phyloP scores from a whole-genome alignment of 129 eudicot genomes.

The Flaveria trinervia region DNA sequence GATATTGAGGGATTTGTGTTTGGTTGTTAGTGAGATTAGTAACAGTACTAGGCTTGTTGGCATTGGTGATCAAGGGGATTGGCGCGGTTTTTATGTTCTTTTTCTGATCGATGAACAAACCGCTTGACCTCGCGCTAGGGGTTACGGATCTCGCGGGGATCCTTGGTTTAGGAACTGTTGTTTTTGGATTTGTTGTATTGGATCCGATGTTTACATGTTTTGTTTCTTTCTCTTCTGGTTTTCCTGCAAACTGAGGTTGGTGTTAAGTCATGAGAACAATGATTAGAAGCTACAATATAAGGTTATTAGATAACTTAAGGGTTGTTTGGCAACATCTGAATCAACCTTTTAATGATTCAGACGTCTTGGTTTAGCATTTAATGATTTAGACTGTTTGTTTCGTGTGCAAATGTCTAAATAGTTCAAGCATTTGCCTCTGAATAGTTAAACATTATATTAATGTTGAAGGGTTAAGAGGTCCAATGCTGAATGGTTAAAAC shows the following conservation, averaged over 20 bases:
- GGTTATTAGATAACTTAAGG: too few relatives aligned
- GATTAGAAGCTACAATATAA: not conserved
- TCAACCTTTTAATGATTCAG: too few relatives aligned
- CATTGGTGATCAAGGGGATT: conserved; percentile 29
- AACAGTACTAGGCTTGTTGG: conserved; percentile 22
- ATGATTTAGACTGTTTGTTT: too few relatives aligned
- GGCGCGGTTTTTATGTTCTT: conserved; percentile 63
- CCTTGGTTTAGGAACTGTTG: conserved; percentile 49
- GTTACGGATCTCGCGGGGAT: conserved; percentile 49
- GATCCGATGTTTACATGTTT: conserved; percentile 15
- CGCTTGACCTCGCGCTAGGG: conserved; percentile 46
- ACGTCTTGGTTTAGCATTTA: too few relatives aligned
- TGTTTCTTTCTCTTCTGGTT: conserved; percentile 39
- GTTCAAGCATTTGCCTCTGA: too few relatives aligned
- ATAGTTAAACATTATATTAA: too few relatives aligned
- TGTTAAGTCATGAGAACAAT: not conserved
- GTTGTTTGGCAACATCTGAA: too few relatives aligned
- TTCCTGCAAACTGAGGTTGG: conserved; percentile 67
- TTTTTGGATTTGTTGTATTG: conserved; percentile 32
- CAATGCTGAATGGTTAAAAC: too few relatives aligned
- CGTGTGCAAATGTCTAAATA: too few relatives aligned
- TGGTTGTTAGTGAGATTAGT: conserved; percentile 27
- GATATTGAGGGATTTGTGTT: conserved; percentile 13
- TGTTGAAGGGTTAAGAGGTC: too few relatives aligned
- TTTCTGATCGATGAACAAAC: conserved; percentile 43